Evolutionary conservation across 768 basidiomycete species (phyloP).

Genomic region (Filobasidium floriforme): DNA sequence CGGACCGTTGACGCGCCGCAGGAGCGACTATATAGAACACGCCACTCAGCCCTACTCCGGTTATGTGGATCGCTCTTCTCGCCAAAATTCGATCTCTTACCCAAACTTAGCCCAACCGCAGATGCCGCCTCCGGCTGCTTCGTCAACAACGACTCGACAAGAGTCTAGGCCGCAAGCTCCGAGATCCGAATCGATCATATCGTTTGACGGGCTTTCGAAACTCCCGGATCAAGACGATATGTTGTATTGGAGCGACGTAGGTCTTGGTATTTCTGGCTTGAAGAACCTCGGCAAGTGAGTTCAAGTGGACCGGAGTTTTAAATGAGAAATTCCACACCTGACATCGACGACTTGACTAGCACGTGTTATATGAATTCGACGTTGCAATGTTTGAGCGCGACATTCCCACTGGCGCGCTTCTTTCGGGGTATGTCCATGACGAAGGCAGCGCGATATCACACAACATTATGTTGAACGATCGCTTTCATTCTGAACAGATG

Average conservation of each 20-base stretch:
- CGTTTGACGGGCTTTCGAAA: slow-evolving; percentile 49
- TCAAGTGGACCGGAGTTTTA: background rate
- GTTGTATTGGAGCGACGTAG: slow-evolving; percentile 71
- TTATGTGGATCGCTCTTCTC: slow-evolving; percentile 21
- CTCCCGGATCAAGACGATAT: slow-evolving; percentile 72
- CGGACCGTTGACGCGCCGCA: slow-evolving; percentile 62
- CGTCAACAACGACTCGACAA: slow-evolving; percentile 64
- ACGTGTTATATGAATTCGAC: slow-evolving; percentile 99
- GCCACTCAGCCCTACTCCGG: slow-evolving; percentile 51
- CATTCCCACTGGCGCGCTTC: slow-evolving; percentile 83
- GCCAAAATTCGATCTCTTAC: slow-evolving; percentile 63
- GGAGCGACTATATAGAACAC: slow-evolving; percentile 73
- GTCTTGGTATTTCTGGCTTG: slow-evolving; percentile 72
- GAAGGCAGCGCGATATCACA: background rate
- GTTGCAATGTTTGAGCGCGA: slow-evolving; percentile 90
- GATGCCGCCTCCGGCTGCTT: slow-evolving; percentile 70
- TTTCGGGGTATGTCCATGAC: slow-evolving; percentile 62
- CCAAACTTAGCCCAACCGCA: slow-evolving; percentile 55
- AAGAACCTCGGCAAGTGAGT: slow-evolving; percentile 64
- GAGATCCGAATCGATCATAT: slow-evolving; percentile 36
- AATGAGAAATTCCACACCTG: background rate
- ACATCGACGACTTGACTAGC: slow-evolving; percentile 57
- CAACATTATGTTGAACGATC: background rate
- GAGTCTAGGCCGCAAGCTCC: slow-evolving; percentile 54
- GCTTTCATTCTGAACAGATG: slow-evolving; percentile 30